These are phyloP conservation scores for Cryptococcus floricola DNA, from an alignment of 1,284 basidiomycete genomes.

Conservation along the genomic window DNA sequence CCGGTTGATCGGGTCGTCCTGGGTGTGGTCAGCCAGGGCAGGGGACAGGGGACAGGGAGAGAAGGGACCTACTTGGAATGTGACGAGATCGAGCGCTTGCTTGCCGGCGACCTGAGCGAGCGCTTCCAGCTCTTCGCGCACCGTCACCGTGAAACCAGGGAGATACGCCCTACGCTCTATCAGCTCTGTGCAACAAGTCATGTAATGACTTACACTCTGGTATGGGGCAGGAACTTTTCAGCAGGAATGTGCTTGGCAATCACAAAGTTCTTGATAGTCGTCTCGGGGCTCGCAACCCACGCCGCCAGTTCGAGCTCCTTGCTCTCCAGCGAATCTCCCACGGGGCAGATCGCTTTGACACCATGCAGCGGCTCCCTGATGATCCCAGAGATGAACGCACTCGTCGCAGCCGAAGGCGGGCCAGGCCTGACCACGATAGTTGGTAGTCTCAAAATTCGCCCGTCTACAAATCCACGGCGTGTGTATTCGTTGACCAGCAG, in stretches of 20 bases:
- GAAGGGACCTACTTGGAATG: constrained; percentile 32
- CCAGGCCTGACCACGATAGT: constrained; percentile 61
- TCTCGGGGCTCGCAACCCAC: constrained; percentile 58
- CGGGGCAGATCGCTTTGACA: constrained; percentile 55
- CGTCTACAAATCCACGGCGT: constrained; percentile 59
- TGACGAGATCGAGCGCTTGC: constrained; percentile 43
- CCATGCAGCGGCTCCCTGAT: constrained; percentile 62
- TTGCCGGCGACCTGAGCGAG: constrained; percentile 41
- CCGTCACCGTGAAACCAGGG: constrained; percentile 47
- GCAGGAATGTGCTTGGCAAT: constrained; percentile 56
- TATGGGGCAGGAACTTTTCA: constrained; percentile 53
- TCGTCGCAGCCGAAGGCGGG: constrained; percentile 58
- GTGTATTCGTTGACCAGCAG: constrained; percentile 62
- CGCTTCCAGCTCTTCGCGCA: constrained; percentile 46
- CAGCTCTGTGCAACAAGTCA: not conserved
- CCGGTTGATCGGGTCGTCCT: constrained; percentile 48
- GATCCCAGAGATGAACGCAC: constrained; percentile 61
- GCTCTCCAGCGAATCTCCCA: constrained; percentile 47
- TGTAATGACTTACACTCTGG: constrained; percentile 43
- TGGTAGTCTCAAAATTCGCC: constrained; percentile 60
- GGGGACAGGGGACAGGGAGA: not conserved
- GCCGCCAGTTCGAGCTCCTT: constrained; percentile 51
- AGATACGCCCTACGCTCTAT: constrained; percentile 27
- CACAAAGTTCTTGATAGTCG: constrained; percentile 58
- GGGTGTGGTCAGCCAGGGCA: not conserved